Base-by-base conservation (phyloP, 345 rosid species). In the Mercurialis annua region DNA sequence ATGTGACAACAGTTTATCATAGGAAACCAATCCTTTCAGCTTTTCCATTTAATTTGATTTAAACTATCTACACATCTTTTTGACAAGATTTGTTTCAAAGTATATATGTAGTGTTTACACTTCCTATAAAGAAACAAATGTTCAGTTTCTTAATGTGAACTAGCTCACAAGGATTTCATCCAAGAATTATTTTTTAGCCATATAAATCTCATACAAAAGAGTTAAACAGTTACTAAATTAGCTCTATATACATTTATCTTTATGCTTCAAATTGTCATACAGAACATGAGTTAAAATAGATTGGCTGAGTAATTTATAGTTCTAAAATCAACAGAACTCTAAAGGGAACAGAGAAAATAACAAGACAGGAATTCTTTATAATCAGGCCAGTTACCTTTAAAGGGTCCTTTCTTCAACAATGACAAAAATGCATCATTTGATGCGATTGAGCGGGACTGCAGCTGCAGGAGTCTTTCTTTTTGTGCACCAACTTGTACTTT, bases 361-460 rank as follows among this genome's bases (percentile, higher is more conserved):
- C 33, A 17, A 58, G 33, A 58, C 33, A 9, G 36, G 40, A 18
- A 11, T 59, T 26, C 44, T 64, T 44, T n/a, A 62, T 52, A 29
- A 67, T 30, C 68, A 62, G 11, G 62, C 30, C 51, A 46, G 55
- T 62, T 85, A 95, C 99, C 90, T 76, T 77, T 76, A 74, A 81
- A 71, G 11, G 77, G 74, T 70, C 85, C 85, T 76, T 75, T 87
- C 81, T 90, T 90, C 83, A 95, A 81, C 65, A 88, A 72, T 36
- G 92, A 88, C 62, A 92, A 78, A 73, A 89, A 95, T 67, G 92
- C 97, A 75, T 84, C 91, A 67, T 64, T 66, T 30, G 92, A 82
- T 47, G 82, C 66, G 64, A 66, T 48, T 59, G 79, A 65, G 60
- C 51, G 75, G 60, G 83, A 62, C 55, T 40, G 79, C 62, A 74